A percentile compares a stretch with the other conserved stretches of the same genome.
Evolutionary conservation across 176 grass and related monocot species (phyloP).

Genomic region (Musa beccarii): DNA sequence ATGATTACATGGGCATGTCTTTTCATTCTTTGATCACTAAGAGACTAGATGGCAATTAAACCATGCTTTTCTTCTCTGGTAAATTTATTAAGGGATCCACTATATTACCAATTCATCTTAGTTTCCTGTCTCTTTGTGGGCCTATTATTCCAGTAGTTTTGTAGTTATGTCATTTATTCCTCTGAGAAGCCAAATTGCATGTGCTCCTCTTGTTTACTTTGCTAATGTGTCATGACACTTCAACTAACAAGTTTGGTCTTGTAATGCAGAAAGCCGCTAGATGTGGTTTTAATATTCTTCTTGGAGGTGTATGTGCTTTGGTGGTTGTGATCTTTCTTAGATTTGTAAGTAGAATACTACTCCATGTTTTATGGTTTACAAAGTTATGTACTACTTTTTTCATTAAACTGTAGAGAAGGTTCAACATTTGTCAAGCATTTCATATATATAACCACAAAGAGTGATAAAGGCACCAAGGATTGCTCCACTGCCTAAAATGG

Average conservation of each 20-base stretch:
- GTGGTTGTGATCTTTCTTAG: slow-evolving; percentile 73
- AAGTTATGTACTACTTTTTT: slow-evolving; percentile 4
- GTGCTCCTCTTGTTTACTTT: slow-evolving; percentile 2
- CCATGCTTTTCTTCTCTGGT: too few relatives aligned
- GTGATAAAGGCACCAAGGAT: not conserved
- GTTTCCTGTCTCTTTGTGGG: too few relatives aligned
- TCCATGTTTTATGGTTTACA: slow-evolving; percentile 5
- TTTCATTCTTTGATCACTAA: not conserved
- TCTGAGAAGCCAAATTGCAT: not conserved
- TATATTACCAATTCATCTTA: too few relatives aligned
- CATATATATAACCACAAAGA: not conserved
- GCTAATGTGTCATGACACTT: not conserved
- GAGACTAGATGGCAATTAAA: not conserved
- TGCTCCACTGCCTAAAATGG: not conserved
- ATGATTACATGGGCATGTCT: not conserved
- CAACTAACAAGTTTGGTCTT: slow-evolving; percentile 24
- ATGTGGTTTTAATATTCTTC: slow-evolving; percentile 64
- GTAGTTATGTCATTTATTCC: not conserved
- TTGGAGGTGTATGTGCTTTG: slow-evolving; percentile 60
- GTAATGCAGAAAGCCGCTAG: slow-evolving; percentile 65
- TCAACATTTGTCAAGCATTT: not conserved
- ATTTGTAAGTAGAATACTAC: slow-evolving; percentile 64
- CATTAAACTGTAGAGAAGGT: not conserved
- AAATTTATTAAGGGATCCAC: too few relatives aligned
- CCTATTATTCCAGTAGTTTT: too few relatives aligned